Conservation (phyloP, 164 flowering plant genomes). For the Cinnamomum chago region DNA sequence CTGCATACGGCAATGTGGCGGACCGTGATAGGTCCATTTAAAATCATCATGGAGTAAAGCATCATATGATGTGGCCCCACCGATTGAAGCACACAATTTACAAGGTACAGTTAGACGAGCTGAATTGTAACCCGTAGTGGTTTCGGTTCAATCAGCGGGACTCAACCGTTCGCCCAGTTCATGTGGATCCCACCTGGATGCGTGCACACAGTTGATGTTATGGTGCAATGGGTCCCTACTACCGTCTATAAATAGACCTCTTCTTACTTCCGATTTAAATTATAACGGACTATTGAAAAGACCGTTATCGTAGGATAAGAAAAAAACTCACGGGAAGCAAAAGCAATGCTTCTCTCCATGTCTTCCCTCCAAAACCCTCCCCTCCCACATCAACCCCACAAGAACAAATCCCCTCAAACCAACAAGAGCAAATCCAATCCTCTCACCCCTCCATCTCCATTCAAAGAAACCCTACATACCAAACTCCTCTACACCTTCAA, state of each 20-base stretch:
- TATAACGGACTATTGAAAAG: background rate
- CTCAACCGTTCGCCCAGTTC: no score
- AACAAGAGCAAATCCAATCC: background rate
- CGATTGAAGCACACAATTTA: no score
- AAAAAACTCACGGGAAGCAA: background rate
- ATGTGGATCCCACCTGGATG: no score
- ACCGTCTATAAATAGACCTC: background rate
- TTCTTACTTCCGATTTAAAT: background rate
- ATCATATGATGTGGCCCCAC: no score
- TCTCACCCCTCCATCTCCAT: background rate
- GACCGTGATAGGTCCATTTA: no score
- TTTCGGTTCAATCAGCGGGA: no score
- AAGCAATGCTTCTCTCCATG: background rate
- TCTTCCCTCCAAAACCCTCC: conserved; percentile 1
- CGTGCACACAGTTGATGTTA: no score
- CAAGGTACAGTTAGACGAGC: no score
- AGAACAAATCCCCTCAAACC: background rate
- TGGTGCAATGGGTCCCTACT: no score
- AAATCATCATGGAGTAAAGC: rapidly evolving
- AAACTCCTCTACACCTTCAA: conserved; percentile 31
- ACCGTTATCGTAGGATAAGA: no score
- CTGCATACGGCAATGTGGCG: rapidly evolving
- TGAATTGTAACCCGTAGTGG: no score
- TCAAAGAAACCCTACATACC: conserved; percentile 4
- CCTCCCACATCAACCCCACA: background rate